A percentile compares a stretch with the other conserved stretches of the same genome.
These are phyloP conservation scores for Pseudocercospora musae DNA, from an alignment of 2,329 filamentous ascomycete genomes.

Conservation along the genomic window DNA sequence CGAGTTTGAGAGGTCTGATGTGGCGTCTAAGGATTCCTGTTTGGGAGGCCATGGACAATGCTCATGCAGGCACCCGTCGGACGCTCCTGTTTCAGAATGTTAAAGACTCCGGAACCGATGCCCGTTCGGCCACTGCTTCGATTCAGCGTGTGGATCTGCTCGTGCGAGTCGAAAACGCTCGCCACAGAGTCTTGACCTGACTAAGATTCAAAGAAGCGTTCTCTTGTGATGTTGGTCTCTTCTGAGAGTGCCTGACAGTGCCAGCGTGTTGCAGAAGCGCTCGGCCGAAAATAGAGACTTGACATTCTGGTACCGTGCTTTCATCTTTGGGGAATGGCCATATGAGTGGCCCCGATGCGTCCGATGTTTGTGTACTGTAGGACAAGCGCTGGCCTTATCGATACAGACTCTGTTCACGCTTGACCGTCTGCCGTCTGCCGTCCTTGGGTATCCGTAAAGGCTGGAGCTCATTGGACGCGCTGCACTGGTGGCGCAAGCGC, in stretches of 20 bases:
- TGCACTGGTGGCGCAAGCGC: slow-evolving; percentile 6
- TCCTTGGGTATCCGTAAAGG: neutral
- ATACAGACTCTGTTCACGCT: neutral
- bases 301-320: neutral
- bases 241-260: neutral
- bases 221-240: neutral
- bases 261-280: neutral
- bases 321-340: neutral
- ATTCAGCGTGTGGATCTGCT: neutral
- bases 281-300: neutral
- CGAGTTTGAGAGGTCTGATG: slow-evolving; percentile 13
- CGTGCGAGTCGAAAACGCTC: neutral
- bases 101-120: neutral
- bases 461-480: neutral
- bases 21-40: slow-evolving; percentile 14
- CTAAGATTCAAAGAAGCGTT: neutral
- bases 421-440: neutral
- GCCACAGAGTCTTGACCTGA: neutral
- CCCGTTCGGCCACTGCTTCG: neutral
- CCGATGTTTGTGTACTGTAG: neutral
- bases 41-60: slow-evolving; percentile 3
- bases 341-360: neutral
- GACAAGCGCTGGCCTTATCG: neutral
- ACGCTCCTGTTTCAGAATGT: slow-evolving; percentile 14
- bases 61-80: slow-evolving; percentile 15